Evolutionary conservation across 441 rosid genomes (phyloP).

Genomic region (Monsonia emarginata): DNA sequence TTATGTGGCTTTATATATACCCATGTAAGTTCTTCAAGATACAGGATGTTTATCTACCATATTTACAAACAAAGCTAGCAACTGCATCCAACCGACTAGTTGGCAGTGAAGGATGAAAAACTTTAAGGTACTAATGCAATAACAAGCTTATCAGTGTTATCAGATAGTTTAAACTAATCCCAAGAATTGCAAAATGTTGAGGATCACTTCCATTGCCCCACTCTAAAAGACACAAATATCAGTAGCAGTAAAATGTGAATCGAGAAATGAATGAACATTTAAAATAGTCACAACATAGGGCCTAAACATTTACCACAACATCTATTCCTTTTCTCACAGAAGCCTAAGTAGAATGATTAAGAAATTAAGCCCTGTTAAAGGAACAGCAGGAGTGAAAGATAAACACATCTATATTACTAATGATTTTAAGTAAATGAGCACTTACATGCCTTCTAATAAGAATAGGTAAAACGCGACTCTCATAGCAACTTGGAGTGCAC

Average conservation of each 20-base stretch:
- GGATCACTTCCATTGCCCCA: too few species aligned
- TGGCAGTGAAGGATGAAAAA: too few species aligned
- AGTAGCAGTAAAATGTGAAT: background rate
- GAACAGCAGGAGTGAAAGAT: background rate
- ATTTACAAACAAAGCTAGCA: too few species aligned
- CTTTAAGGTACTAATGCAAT: too few species aligned
- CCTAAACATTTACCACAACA: background rate
- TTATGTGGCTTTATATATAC: too few species aligned
- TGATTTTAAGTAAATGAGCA: background rate
- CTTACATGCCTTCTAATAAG: slow-evolving; percentile 52
- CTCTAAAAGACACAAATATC: background rate
- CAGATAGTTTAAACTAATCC: too few species aligned
- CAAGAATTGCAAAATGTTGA: too few species aligned
- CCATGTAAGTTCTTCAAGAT: too few species aligned
- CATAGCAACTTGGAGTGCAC: slow-evolving; percentile 50
- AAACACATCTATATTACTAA: too few species aligned
- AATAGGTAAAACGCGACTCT: slow-evolving; percentile 45
- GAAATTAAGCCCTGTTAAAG: background rate
- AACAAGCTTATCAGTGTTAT: too few species aligned
- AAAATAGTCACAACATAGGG: background rate
- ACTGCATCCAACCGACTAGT: too few species aligned
- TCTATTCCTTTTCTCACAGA: background rate
- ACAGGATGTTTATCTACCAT: too few species aligned
- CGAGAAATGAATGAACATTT: background rate
- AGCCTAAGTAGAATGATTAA: background rate